Base-by-base conservation (phyloP, 2,329 filamentous ascomycete genomes). In the Ophiocordyceps camponoti-leonardi region DNA sequence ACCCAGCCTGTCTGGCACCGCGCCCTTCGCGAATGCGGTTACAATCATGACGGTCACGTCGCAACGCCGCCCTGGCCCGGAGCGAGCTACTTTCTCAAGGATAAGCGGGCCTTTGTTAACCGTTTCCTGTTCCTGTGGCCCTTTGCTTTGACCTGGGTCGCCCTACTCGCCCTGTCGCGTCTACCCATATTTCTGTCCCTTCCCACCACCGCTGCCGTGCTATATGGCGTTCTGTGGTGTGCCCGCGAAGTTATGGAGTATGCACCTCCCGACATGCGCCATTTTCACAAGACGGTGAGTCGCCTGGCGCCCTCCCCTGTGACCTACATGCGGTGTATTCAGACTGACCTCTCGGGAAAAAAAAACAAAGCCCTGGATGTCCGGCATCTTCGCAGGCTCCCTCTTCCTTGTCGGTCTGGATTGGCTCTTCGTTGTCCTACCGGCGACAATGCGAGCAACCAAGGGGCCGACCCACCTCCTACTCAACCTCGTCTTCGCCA, bases 71-170 rank as follows among this genome's bases (percentile, higher is more conserved):
- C 79, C 46, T 84, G 90, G 62, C 86, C 86, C 0, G 73, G 75
- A 39, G 73, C 90, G 40, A 78, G 77, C 8, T 79, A 77, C 53
- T 72, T 90, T 46, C 61, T 88, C 50, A 81, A 88, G 61, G 86
- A 90, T 60, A 79, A 82, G 61, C 75, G 81, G 54, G 75, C 68
- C 22, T 86, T 94, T 56, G 77, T 93, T 59, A 83, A 75, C 48
- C 83, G 83, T 54, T 92, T 94, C 62, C 79, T 94, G 60, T 96
- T 95, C 62, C 64, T 94, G 26, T 90, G 83, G 76, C 92, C 92
- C 0, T 88, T 90, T 56, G 53, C 84, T 12, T 73, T 93, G 43
- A 67, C 95, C 3, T 81, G 83, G 62, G 61, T 74, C 30, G 77
- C 80, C 48, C 58, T 94, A 37, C 79, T 77, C 60, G 72, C 92